Conservation (phyloP, 2,329 filamentous ascomycete genomes). For the Calonectria hongkongensis region DNA sequence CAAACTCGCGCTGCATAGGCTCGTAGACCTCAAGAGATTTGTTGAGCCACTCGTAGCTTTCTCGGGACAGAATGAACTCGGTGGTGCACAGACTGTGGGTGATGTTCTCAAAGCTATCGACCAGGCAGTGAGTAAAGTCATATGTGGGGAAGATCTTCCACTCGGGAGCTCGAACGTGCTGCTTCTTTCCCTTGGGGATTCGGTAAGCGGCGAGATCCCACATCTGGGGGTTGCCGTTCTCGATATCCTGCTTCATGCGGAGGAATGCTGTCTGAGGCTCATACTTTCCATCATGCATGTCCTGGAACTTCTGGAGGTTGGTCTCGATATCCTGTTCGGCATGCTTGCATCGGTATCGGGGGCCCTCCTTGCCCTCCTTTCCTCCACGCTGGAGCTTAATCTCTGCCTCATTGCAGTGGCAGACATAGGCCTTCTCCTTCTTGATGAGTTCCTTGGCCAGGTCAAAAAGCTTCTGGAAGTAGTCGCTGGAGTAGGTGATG, state of each 20-base stretch:
- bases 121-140: conserved; percentile 92
- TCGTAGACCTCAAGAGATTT: conserved; percentile 88
- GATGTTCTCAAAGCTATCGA: conserved; percentile 93
- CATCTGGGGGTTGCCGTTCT: conserved; percentile 92
- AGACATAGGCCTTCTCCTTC: conserved; percentile 86
- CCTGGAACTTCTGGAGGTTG: conserved; percentile 88
- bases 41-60: conserved; percentile 94
- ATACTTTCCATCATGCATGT: conserved; percentile 95
- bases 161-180: conserved; percentile 87
- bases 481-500: conserved; percentile 92
- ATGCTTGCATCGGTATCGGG: conserved; percentile 87
- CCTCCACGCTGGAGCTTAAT: conserved; percentile 92
- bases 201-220: conserved; percentile 97
- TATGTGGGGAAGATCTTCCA: conserved; percentile 98
- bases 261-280: conserved; percentile 88
- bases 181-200: conserved; percentile 81
- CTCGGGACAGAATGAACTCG: conserved; percentile 89
- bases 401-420: conserved; percentile 88
- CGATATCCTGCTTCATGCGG: conserved; percentile 94
- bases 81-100: conserved; percentile 95
- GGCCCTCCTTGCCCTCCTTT: conserved; percentile 76
- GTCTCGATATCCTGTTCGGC: conserved; percentile 84
- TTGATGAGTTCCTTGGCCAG: conserved; percentile 89
- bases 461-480: conserved; percentile 91
- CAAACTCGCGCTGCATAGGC: conserved; percentile 94